These are phyloP conservation scores for Yamadazyma jaroonii DNA, from an alignment of 1,139 yeast species.

Conservation along the genomic window DNA sequence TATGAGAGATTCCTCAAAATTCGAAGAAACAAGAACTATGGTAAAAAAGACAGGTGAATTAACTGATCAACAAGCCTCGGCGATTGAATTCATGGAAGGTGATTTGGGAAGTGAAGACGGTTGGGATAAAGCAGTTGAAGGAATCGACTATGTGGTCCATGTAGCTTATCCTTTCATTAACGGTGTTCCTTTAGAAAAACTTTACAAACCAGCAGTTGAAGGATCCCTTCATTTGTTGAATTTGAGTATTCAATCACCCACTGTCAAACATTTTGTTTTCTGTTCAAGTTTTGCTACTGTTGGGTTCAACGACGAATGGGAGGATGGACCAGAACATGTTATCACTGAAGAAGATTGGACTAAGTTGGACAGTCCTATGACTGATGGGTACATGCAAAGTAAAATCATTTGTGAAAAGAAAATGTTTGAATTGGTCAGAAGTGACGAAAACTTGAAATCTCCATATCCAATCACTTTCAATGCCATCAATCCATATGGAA, in stretches of 20 bases:
- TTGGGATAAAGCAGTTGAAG: constrained; percentile 15
- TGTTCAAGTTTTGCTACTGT: constrained; percentile 21
- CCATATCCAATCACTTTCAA: constrained; percentile 12
- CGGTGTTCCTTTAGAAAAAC: constrained; percentile 9
- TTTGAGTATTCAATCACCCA: constrained; percentile 12
- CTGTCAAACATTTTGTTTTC: constrained; percentile 18
- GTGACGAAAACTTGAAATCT: constrained; percentile 8
- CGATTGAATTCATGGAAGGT: constrained; percentile 13
- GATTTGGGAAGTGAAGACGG: constrained; percentile 13
- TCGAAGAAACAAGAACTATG: constrained; percentile 2
- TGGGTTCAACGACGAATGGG: constrained; percentile 5
- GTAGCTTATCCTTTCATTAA: constrained; percentile 15
- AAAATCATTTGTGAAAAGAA: constrained; percentile 15
- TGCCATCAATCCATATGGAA: constrained; percentile 15
- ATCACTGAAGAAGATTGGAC: constrained; percentile 7
- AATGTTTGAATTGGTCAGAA: constrained; percentile 13
- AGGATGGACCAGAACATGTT: constrained; percentile 5
- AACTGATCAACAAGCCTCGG: constrained; percentile 3
- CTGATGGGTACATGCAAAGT: constrained; percentile 14
- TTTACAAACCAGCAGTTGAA: constrained; percentile 11
- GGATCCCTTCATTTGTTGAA: constrained; percentile 13
- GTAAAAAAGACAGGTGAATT: constrained; percentile 8
- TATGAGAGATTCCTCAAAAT: constrained; percentile 9
- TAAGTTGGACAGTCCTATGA: constrained; percentile 3
- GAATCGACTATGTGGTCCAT: constrained; percentile 14